Evolutionary conservation across 352 stramenopile genomes (phyloP), one percentile per base, ranked within the genome.

Genomic region (Phytophthora fragariaefolia): DNA sequence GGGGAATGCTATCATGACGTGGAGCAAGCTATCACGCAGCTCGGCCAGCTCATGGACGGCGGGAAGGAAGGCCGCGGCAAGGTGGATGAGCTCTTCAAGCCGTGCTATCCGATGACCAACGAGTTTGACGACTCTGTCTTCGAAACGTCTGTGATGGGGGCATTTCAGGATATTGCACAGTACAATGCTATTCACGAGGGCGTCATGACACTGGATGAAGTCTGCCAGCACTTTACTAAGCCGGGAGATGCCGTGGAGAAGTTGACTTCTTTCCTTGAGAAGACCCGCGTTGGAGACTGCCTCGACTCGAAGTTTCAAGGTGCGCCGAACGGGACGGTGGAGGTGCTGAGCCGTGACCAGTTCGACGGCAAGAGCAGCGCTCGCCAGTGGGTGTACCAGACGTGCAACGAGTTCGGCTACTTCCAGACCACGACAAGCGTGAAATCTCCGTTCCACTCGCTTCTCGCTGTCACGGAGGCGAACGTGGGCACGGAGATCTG

Each of bases 321-420:
- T 17, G 71, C 75, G 13, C 63, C 59, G 24, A 91, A 91, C 45
- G 81, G 74, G 20, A 90, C 81, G 0, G 78, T 94, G 40, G 81
- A 94, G 50, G 75, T 89, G 26, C 55, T 94, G 17, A 68, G 74
- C 50, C 74, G 89, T 9, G 65, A 76, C 18, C 72, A 77, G 43
- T 94, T 94, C 49, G 84, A 94, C 54, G 86, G 86, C 26, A 71
- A 84, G 51, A 89, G 73, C 51, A 89, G 78, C 56, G 78, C 80
- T 28, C 82, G 86, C 12, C 86, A 94, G 68, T 97, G 90, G 90
- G 80, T 90, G 8, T 97, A 92, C 61, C 87, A 96, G 66, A 96
- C 88, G 18, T 97, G 90, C 74, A 96, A 95, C 63, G 88, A 97
- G 58, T 95, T 97, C 48, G 89, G 89, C 5, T 97, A 93, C 70